Percentiles rank a stretch among this genome's conserved stretches.
Evolutionary conservation across 768 basidiomycete species (phyloP).

Genomic region (Mrakia frigida): DNA sequence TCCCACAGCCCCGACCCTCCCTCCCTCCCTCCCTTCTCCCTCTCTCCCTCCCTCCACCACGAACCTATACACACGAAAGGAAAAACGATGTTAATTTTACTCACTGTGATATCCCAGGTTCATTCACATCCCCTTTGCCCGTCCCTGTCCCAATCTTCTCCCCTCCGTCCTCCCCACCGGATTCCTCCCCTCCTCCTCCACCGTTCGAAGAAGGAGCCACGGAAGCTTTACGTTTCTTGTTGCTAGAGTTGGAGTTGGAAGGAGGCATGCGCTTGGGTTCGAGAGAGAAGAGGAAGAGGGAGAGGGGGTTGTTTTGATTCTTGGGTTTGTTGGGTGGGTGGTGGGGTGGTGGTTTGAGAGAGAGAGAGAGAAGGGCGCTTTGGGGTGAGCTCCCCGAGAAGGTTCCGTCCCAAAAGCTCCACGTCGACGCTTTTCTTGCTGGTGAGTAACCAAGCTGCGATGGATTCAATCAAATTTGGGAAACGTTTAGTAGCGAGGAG

Average conservation of each 20-base stretch:
- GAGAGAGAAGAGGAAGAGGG: not conserved
- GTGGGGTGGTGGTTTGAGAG: no score
- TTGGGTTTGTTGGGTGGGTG: no score
- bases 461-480: no score
- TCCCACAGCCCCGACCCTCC: not conserved
- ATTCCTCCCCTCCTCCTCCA: not conserved
- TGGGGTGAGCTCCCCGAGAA: no score
- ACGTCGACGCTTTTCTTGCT: no score
- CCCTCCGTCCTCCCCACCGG: not conserved
- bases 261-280: not conserved
- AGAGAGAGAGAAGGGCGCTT: no score
- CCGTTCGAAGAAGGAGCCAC: not conserved
- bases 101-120: constrained; percentile 29
- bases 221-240: not conserved
- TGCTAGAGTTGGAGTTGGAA: not conserved
- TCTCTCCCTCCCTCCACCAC: not conserved
- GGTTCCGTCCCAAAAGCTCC: no score
- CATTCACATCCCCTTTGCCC: constrained; percentile 29
- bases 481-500: no score
- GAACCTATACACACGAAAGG: not conserved
- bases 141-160: constrained; percentile 25
- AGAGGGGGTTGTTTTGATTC: not conserved
- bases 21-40: not conserved
- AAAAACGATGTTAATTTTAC: not conserved
- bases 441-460: no score